These are phyloP conservation scores for Rhynchosporium agropyri DNA, from an alignment of 2,329 filamentous ascomycete species.

Conservation along the genomic window DNA sequence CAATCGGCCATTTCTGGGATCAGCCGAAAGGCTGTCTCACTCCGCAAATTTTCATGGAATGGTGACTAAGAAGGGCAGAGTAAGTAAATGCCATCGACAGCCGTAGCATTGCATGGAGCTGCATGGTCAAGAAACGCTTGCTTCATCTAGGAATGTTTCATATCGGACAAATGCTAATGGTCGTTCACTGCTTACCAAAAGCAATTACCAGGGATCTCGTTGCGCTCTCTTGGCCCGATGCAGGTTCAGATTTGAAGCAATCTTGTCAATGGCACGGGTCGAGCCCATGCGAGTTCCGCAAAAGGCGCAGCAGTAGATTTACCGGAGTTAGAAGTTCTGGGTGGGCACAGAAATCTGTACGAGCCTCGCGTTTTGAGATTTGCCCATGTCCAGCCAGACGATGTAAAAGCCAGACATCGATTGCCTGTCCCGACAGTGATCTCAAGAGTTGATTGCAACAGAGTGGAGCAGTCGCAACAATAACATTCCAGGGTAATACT, in stretches of 20 bases:
- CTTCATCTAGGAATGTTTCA: background rate
- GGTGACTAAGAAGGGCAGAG: background rate
- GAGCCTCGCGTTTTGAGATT: too few species aligned
- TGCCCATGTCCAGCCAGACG: too few species aligned
- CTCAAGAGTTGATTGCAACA: too few species aligned
- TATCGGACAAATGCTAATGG: background rate
- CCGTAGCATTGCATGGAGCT: background rate
- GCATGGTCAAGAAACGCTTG: background rate
- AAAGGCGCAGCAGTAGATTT: background rate
- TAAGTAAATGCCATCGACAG: background rate
- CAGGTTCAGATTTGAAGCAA: background rate
- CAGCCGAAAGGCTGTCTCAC: background rate
- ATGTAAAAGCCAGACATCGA: too few species aligned
- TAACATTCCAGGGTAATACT: too few species aligned
- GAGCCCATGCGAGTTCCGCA: background rate
- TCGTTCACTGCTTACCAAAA: background rate
- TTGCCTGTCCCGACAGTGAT: too few species aligned
- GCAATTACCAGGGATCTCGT: background rate
- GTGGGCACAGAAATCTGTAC: too few species aligned
- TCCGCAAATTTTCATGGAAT: background rate
- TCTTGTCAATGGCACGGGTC: background rate
- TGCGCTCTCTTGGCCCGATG: constrained; percentile 9
- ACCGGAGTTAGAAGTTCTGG: background rate
- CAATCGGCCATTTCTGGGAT: too few species aligned
- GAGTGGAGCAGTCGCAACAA: too few species aligned